Evolutionary conservation across 768 basidiomycete species (phyloP), one percentile per base, ranked within the genome.

Genomic region (Kondoa malvinella): DNA sequence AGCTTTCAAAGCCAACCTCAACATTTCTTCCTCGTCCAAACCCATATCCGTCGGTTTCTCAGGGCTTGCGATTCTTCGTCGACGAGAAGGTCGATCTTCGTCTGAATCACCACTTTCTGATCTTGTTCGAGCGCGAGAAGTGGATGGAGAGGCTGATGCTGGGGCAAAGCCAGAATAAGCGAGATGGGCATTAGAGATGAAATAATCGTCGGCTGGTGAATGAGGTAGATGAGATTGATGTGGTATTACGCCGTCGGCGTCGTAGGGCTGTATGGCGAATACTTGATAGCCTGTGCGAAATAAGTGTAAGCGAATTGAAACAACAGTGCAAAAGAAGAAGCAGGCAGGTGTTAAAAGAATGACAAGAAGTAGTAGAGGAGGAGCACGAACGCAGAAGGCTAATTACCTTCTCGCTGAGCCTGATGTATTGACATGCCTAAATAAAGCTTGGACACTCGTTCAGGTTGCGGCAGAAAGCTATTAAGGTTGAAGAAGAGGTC

Each of bases 371-470:
- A n/a, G n/a, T n/a, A n/a, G n/a, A n/a, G n/a, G n/a, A n/a, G n/a
- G n/a, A n/a, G n/a, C n/a, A n/a, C n/a, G n/a, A n/a, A n/a, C n/a
- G n/a, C n/a, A n/a, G n/a, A n/a, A n/a, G n/a, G n/a, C n/a, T n/a
- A n/a, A n/a, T n/a, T 50, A 67, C 73, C 74, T 67, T 72, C 67
- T 0, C 67, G 29, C 56, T 74, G 72, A 2, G 71, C 71, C 64
- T 74, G 70, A 25, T 70, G 62, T 3, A 74, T 65, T 25, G 69
- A 67, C 4, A 74, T 56, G 17, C 74, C 74, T 17, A 74, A 69
- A 34, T 69, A 73, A 33, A 67, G 71, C n/a, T 69, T 58, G 1
- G 67, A 68, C 15, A 74, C 64, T 69, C 72, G 72, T 27, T 65
- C 59, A n/a, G 74, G 71, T 25, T 57, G 4, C 1, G 69, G 65